Percentiles rank a stretch among this genome's conserved stretches.
Evolutionary conservation across 2,329 filamentous ascomycete species (phyloP).

Genomic region (Scytalidium sp.): DNA sequence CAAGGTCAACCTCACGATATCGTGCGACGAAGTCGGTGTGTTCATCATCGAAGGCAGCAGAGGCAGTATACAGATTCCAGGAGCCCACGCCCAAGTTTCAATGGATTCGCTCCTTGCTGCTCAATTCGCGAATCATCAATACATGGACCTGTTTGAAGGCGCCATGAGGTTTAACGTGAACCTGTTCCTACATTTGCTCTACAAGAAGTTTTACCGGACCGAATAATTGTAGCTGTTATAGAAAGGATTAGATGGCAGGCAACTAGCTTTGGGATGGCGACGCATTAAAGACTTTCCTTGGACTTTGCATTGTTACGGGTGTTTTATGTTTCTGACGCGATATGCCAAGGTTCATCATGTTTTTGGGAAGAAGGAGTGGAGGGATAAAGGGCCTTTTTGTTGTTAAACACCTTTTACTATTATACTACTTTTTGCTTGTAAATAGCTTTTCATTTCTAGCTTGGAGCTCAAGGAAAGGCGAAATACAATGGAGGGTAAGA

Average conservation of each 20-base stretch:
- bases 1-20: conserved; percentile 90
- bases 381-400: too few relatives aligned
- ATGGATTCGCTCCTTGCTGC: conserved; percentile 94
- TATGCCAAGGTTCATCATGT: too few relatives aligned
- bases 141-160: conserved; percentile 90
- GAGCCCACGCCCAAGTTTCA: conserved; percentile 81
- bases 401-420: background rate
- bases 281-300: too few relatives aligned
- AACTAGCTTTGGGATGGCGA: too few relatives aligned
- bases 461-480: background rate
- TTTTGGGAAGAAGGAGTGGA: background rate
- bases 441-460: background rate
- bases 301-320: background rate
- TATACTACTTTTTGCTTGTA: background rate
- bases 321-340: background rate
- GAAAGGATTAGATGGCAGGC: too few relatives aligned
- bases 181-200: conserved; percentile 90
- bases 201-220: conserved; percentile 95
- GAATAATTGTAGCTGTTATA: conserved; percentile 50
- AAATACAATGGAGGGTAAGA: background rate
- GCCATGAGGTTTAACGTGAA: conserved; percentile 91
- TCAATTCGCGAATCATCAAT: conserved; percentile 95
- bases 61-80: conserved; percentile 93
- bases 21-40: conserved; percentile 87
- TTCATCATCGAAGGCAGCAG: conserved; percentile 90